Evolutionary conservation across 441 rosid genomes (phyloP), one percentile per base, ranked within the genome.

Genomic region (Hura crepitans): DNA sequence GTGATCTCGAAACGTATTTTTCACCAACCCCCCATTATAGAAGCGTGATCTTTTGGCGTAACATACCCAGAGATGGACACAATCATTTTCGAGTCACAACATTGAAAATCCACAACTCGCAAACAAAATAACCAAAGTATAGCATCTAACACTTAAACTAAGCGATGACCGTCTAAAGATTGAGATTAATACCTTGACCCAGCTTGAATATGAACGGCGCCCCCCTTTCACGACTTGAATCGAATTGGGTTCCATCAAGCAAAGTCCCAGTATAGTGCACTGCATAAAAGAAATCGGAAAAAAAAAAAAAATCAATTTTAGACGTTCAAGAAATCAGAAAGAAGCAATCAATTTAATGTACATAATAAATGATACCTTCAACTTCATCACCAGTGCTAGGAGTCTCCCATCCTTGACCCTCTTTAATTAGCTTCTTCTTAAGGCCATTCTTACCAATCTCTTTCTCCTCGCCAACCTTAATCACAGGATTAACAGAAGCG

Each of bases 191-290:
- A 77, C 80, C 98, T 88, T 89, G 96, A 20, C 97, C 98, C 23
- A 93, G 97, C 13, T 94, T 84, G 86, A 93, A 93, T 72, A 82
- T 91, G 80, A 91, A 91, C 23, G 97, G 91, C 62, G 93, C 83
- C 14, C 84, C 92, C 33, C 90, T 81, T 46, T 84, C 90, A 49
- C 93, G 86, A 49, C 96, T 91, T 0, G 96, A 91, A 80, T 93
- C 98, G 55, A 89, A 91, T 81, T 86, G 78, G 0, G 90, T 87
- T 6, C 95, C 98, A 72, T 91, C 96, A 30, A 89, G 66, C 82
- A 93, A 84, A 25, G 96, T 88, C 69, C 97, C 98, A 30, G 96
- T 88, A 73, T 89, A 89, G 66, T 93, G 98, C 72, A 89, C 97
- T 91, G 85, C 10, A 82, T 13, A 18, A 23, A 4, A 74, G 1